Evolutionary conservation across 2,329 filamentous ascomycete species (phyloP), one percentile per base, ranked within the genome.

Genomic region (Microdochium bolleyi): DNA sequence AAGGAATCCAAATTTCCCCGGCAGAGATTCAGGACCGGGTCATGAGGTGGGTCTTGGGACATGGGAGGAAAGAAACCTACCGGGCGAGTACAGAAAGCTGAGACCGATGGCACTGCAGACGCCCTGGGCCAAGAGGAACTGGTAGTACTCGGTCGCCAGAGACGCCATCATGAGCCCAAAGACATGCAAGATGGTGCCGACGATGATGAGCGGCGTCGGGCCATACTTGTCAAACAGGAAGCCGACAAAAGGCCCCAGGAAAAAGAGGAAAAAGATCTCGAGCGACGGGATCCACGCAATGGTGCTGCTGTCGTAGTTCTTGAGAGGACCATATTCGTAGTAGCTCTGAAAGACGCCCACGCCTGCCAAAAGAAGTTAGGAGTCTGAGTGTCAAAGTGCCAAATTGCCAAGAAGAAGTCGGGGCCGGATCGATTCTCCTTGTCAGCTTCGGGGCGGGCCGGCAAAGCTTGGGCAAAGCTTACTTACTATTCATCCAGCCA

Each of bases 111-210:
- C 24, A 27, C 46, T 37, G 27, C 48, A 51, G 30, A 73, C 50
- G 27, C 62, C 62, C 59, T 73, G 70, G 16, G 69, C 61, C 3
- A 73, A 65, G 54, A 73, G 58, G 58, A 72, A 64, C 58, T 73
- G 70, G 59, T 70, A 72, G 62, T 69, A 73, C 56, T 69, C 38
- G 44, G 60, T 61, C 10, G 61, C 62, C 19, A 85, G 67, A 37
- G 74, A 78, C 1, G 77, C 73, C 77, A 84, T 81, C 80, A 85
- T 84, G 10, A 85, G 62, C 3, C 78, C 77, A 52, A 85, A 77
- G 25, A 82, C 67, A 59, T 81, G 76, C 48, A 80, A 60, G 41
- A 82, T 61, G 2, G 75, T 75, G 49, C 81, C 81, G 44, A 68
- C 56, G 10, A 78, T 44, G 2, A 84, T 65, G 3, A 87, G 68